phyloP scores from a whole-genome alignment of 192 early-diverging fungal genomes.

The Chytriomyces hyalinus region DNA sequence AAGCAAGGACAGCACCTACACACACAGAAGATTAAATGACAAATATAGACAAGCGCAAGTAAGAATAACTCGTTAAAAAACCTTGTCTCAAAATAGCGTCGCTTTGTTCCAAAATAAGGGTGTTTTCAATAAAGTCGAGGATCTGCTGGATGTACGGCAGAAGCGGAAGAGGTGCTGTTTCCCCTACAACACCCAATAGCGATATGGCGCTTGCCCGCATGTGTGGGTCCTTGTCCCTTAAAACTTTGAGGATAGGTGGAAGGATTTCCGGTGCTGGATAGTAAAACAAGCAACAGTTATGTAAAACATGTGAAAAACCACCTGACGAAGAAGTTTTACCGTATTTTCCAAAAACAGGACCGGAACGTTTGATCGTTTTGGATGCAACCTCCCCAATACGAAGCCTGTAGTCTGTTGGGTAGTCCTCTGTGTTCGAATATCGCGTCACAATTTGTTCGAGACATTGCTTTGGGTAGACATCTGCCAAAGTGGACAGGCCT shows the following conservation, averaged over 20 bases:
- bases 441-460: constrained; percentile 70
- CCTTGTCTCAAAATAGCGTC: constrained; percentile 68
- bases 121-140: constrained; percentile 68
- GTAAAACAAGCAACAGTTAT: not conserved
- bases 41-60: not conserved
- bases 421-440: constrained; percentile 55
- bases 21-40: not conserved
- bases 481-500: constrained; percentile 81
- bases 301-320: constrained; percentile 32
- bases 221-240: constrained; percentile 37
- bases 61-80: constrained; percentile 2
- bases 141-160: constrained; percentile 70
- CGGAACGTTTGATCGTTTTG: constrained; percentile 83
- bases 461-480: constrained; percentile 74
- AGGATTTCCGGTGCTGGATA: constrained; percentile 38
- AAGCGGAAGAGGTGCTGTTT: constrained; percentile 75
- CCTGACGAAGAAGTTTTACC: constrained; percentile 46
- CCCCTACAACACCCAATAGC: constrained; percentile 57
- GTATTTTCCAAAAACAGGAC: constrained; percentile 81
- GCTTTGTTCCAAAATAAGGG: constrained; percentile 69
- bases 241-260: constrained; percentile 44
- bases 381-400: constrained; percentile 87
- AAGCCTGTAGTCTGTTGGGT: constrained; percentile 71
- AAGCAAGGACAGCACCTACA: constrained; percentile 72
- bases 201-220: constrained; percentile 50